Conservation (phyloP, 345 rosid genomes). For the Populus alba region DNA sequence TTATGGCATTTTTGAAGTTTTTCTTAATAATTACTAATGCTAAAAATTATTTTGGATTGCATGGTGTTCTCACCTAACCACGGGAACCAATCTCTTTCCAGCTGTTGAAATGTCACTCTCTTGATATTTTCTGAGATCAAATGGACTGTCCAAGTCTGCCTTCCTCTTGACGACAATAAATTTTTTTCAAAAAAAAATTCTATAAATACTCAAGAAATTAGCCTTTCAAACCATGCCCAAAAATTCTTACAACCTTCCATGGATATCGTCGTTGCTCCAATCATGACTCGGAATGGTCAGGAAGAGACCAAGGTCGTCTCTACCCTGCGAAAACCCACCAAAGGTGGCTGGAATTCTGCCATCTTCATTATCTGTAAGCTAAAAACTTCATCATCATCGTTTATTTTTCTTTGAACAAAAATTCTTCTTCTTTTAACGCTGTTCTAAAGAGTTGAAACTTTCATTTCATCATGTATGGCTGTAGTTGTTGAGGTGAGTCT, state of each 20-base stretch:
- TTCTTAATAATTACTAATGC: too few relatives aligned
- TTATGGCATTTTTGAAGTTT: too few relatives aligned
- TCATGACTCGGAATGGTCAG: conserved; percentile 3
- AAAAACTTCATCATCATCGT: background rate
- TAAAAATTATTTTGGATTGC: too few relatives aligned
- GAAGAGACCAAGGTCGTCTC: background rate
- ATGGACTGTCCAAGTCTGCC: background rate
- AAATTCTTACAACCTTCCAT: conserved; percentile 4
- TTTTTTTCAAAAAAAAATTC: background rate
- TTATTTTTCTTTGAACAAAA: background rate
- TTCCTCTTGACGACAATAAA: background rate
- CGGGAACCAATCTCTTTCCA: background rate
- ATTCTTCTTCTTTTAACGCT: background rate
- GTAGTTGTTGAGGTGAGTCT: conserved; percentile 80
- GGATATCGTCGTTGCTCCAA: conserved; percentile 34
- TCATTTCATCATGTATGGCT: background rate
- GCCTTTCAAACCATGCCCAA: background rate
- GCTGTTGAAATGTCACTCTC: background rate
- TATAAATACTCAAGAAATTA: background rate
- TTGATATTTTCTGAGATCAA: background rate
- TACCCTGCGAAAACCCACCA: conserved; percentile 9
- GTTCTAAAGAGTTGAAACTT: background rate
- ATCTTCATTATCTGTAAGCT: conserved; percentile 74
- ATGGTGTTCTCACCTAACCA: background rate
- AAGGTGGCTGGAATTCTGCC: conserved; percentile 89